Percentiles rank a stretch among this genome's conserved stretches.
Evolutionary conservation across 2,329 filamentous ascomycete species (phyloP).

Genomic region (Periconia sp.): DNA sequence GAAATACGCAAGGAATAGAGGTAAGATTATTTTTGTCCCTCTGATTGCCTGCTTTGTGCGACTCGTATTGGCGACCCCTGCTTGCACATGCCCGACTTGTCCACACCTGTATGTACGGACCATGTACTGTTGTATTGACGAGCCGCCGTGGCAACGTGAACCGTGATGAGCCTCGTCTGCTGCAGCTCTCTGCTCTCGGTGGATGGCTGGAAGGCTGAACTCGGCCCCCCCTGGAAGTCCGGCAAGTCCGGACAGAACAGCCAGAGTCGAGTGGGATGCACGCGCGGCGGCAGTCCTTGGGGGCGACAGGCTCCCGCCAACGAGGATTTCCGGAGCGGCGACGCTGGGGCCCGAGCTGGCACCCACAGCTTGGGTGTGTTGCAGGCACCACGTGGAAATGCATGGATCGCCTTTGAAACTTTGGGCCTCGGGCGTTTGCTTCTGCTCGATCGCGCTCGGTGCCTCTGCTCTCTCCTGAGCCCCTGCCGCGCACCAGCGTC

Average conservation of each 20-base stretch:
- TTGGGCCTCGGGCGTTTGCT: conserved; percentile 26
- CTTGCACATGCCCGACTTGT: conserved; percentile 11
- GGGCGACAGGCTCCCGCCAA: conserved; percentile 13
- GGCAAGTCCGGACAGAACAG: conserved; percentile 11
- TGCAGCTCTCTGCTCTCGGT: conserved; percentile 1
- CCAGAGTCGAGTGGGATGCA: conserved; percentile 2
- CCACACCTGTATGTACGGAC: too few species aligned
- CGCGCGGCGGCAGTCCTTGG: conserved; percentile 1
- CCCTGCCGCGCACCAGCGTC: conserved; percentile 9
- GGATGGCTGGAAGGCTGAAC: conserved; percentile 7
- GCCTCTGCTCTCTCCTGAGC: conserved; percentile 26
- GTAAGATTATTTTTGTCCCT: conserved; percentile 40
- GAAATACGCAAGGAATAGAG: conserved; percentile 22
- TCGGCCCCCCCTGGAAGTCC: conserved; percentile 2
- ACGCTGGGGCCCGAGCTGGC: conserved; percentile 6
- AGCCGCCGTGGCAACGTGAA: conserved; percentile 4
- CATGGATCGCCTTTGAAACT: conserved; percentile 30
- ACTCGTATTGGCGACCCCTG: conserved; percentile 34
- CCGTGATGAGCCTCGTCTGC: background rate
- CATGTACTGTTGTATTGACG: conserved; percentile 1
- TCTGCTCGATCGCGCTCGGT: too few species aligned
- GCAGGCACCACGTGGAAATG: conserved; percentile 38
- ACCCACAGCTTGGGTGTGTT: conserved; percentile 16
- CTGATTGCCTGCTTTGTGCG: conserved; percentile 29
- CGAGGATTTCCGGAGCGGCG: conserved; percentile 22